Conservation (phyloP, 148 eudicot genomes). For the Camellia granthamiana region DNA sequence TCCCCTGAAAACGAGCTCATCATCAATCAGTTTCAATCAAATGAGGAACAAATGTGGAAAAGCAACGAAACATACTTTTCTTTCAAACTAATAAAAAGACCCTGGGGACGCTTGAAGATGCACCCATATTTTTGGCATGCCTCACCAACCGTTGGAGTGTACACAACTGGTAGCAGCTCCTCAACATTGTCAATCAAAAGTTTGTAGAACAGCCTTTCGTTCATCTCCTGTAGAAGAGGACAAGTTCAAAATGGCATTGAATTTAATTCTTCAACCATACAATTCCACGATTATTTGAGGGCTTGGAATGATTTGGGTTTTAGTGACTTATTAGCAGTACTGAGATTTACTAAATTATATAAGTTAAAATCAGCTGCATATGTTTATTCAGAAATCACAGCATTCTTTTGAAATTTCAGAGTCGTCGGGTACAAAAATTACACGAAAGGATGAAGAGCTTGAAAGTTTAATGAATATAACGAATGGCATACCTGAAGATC, state of each 20-base stretch:
- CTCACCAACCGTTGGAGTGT: slow-evolving; percentile 97
- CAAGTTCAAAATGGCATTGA: not conserved
- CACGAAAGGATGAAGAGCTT: not conserved
- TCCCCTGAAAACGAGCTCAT: slow-evolving; percentile 51
- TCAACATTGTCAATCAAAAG: slow-evolving; percentile 88
- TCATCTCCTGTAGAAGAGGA: slow-evolving; percentile 55
- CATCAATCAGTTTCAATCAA: slow-evolving; percentile 12
- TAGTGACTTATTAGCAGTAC: not conserved
- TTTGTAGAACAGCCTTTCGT: slow-evolving; percentile 75
- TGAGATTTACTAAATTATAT: not conserved
- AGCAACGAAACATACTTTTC: slow-evolving; percentile 52
- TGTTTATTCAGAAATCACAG: not conserved
- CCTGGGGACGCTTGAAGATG: slow-evolving; percentile 82
- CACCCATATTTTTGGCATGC: slow-evolving; percentile 95
- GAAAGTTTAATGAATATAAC: not conserved
- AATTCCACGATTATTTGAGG: not conserved
- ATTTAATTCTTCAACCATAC: not conserved
- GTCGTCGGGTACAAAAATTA: not conserved
- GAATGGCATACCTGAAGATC: slow-evolving; percentile 84
- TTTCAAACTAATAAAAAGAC: slow-evolving; percentile 86
- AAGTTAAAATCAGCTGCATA: not conserved
- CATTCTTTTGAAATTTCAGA: not conserved
- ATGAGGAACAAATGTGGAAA: not conserved
- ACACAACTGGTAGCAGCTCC: slow-evolving; percentile 88
- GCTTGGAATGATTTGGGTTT: not conserved